Evolutionary conservation across 2,329 filamentous ascomycete genomes (phyloP).

Genomic region (Xylaria arbuscula): DNA sequence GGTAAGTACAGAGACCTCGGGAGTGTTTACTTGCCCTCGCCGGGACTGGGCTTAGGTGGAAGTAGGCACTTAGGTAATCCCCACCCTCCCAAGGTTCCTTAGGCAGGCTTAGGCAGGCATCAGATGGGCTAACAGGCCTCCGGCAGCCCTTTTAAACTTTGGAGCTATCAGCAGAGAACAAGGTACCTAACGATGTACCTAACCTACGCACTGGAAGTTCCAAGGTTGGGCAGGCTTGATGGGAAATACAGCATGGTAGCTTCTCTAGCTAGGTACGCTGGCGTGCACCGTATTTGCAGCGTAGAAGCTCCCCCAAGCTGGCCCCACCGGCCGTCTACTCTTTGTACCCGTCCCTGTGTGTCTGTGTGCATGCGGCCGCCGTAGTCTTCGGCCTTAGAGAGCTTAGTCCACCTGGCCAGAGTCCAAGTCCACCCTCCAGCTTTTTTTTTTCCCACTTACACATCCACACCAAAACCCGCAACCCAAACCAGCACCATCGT

Average conservation of each 20-base stretch:
- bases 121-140: conserved; percentile 5
- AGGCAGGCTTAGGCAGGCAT: conserved; percentile 1
- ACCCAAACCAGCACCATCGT: conserved; percentile 53
- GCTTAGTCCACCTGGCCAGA: conserved; percentile 34
- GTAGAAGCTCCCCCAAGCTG: conserved; percentile 4
- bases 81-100: conserved; percentile 22
- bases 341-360: conserved; percentile 1
- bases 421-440: conserved; percentile 46
- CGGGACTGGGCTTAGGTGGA: background rate
- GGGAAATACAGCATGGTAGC: conserved; percentile 13
- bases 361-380: conserved; percentile 12
- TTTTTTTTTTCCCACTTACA: conserved; percentile 49
- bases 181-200: background rate
- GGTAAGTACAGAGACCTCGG: no score
- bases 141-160: conserved; percentile 31
- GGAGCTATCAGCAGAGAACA: conserved; percentile 13
- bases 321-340: conserved; percentile 24
- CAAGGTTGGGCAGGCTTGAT: conserved; percentile 10
- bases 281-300: background rate
- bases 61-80: conserved; percentile 2
- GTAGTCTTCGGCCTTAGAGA: conserved; percentile 33
- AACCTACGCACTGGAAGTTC: background rate
- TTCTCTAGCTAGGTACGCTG: background rate
- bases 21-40: background rate
- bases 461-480: conserved; percentile 48